A percentile compares a stretch with the other conserved stretches of the same genome.
phyloP scores from a whole-genome alignment of 441 rosid species.

The Geranium incanum region DNA sequence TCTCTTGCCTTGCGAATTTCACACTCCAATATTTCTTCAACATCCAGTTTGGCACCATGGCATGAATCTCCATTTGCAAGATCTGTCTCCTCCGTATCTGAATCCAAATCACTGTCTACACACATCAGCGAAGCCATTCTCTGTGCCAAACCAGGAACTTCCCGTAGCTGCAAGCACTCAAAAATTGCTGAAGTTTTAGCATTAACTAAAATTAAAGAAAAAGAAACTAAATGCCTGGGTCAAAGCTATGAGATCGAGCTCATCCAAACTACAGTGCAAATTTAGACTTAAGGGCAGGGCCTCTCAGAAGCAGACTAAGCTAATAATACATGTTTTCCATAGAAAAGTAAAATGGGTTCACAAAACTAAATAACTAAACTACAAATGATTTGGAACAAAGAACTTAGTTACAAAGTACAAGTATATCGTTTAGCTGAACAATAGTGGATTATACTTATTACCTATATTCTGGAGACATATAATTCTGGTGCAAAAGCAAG shows the following conservation, averaged over 20 bases:
- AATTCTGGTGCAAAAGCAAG: no score
- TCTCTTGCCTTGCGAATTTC: conserved; percentile 46
- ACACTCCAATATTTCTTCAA: conserved; percentile 39
- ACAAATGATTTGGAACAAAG: background rate
- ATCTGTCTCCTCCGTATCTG: conserved; percentile 29
- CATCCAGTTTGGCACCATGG: conserved; percentile 28
- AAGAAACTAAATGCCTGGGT: conserved; percentile 4
- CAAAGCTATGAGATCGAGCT: background rate
- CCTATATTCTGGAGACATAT: no score
- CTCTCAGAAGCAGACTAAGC: background rate
- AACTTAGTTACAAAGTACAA: no score
- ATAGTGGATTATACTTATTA: no score
- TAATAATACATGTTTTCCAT: background rate
- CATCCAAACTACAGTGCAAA: background rate
- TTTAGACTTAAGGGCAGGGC: background rate
- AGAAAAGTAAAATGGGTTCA: background rate
- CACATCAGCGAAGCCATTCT: conserved; percentile 92
- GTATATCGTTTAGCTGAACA: no score
- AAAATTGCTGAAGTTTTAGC: conserved; percentile 10
- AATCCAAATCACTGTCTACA: conserved; percentile 42
- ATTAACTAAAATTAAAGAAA: background rate
- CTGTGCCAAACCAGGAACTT: conserved; percentile 75
- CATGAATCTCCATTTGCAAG: conserved; percentile 20
- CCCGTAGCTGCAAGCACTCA: conserved; percentile 56
- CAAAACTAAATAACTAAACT: no score